Evolutionary conservation across 805 yeast species (phyloP).

Genomic region (Wickerhamiella brachini): DNA sequence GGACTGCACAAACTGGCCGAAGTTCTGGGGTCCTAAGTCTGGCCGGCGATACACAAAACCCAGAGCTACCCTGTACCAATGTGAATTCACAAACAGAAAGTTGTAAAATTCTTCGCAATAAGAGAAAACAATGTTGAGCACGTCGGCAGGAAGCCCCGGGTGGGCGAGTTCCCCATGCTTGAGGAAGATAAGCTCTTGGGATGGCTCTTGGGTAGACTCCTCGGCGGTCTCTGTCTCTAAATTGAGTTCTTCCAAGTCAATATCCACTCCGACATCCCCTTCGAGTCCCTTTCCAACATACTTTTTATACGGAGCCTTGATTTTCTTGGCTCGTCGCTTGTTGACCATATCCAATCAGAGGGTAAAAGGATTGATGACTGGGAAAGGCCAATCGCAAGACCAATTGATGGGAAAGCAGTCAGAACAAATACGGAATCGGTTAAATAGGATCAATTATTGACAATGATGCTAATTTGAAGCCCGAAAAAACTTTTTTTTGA

Average conservation of each 20-base stretch:
- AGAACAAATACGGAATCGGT: background rate
- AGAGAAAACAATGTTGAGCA: conserved; percentile 30
- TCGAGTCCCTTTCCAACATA: conserved; percentile 34
- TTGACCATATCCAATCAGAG: conserved; percentile 46
- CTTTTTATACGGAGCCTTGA: conserved; percentile 63
- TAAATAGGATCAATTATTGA: background rate
- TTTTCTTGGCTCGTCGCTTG: conserved; percentile 74
- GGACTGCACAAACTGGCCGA: conserved; percentile 56
- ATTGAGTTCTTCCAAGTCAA: conserved; percentile 2
- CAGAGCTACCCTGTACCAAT: conserved; percentile 46
- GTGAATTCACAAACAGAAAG: conserved; percentile 43
- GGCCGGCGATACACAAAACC: conserved; percentile 59
- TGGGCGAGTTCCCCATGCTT: background rate
- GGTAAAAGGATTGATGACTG: background rate
- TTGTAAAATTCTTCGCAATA: conserved; percentile 25
- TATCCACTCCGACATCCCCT: conserved; percentile 6
- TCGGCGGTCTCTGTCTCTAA: background rate
- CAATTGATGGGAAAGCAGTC: background rate
- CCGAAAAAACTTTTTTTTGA: background rate
- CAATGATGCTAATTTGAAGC: background rate
- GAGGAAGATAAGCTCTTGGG: background rate
- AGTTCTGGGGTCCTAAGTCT: conserved; percentile 48
- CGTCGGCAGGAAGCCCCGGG: conserved; percentile 34
- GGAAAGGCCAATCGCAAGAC: background rate
- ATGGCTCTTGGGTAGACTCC: background rate